Evolutionary conservation across 805 yeast genomes (phyloP), one percentile per base, ranked within the genome.

Genomic region (Saccharomycopsis sp.): DNA sequence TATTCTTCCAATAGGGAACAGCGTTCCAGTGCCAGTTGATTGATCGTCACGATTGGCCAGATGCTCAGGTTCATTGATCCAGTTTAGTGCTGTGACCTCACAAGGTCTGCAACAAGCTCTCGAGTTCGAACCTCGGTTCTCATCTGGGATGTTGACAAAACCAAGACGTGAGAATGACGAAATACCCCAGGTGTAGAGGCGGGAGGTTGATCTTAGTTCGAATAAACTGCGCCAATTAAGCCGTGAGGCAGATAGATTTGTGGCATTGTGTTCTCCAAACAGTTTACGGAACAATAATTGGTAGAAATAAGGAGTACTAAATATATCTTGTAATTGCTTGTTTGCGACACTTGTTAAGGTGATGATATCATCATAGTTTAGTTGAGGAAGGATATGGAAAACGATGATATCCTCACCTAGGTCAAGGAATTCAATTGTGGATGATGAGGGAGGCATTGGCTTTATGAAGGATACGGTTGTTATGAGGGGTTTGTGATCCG

Each of bases 101-200:
- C 49, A 44, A 7, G 49, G 49, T 8, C 49, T 8, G 22, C 49
- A 44, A 17, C 49, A 44, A 17, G 9, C 3, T 3, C 22, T 3
- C 19, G 8, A 7, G 22, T 17, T 5, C 5, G 7, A 19, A 7
- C 49, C 49, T 12, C 5, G 20, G 22, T 44, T 3, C 5, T 17
- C 8, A 5, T 44, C 49, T 3, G 19, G 22, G 22, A 44, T 12
- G 7, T 44, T 7, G 12, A 5, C 49, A 17, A 44, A 44, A 23
- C 62, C 62, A 3, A 59, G 38, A 22, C 62, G 25, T 8, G 52
- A 54, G 5, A n/a, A 22, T 2, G n/a, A 52, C 22, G 23, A n/a
- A 9, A 24, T 15, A 12, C 62, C 62, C 62, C 62, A 59, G 29
- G 59, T 56, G 41, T 52, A 56, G 12, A 56, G 29, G 14, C 47